A percentile compares a stretch with the other conserved stretches of the same genome.
Evolutionary conservation across 345 rosid species (phyloP).

Genomic region (Chamaenerion angustifolium): DNA sequence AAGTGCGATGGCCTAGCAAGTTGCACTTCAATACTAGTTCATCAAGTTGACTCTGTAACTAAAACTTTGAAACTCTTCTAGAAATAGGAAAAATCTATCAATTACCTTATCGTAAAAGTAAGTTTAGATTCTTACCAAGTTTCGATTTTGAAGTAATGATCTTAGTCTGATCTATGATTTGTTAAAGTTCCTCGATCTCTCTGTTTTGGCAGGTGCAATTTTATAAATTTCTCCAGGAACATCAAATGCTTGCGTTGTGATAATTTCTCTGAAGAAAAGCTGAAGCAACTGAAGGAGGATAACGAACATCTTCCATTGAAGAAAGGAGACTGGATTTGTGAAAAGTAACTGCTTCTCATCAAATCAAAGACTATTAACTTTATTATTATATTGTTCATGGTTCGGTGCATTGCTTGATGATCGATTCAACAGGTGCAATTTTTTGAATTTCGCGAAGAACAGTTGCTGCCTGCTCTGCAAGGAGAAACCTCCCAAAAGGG

Average conservation of each 20-base stretch:
- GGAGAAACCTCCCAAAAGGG: slow-evolving; percentile 64
- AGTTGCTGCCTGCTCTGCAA: slow-evolving; percentile 65
- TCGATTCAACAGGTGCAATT: slow-evolving; percentile 49
- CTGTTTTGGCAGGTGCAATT: slow-evolving; percentile 48
- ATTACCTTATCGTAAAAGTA: no score
- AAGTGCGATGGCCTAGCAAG: no score
- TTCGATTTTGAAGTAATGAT: no score
- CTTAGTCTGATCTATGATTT: no score
- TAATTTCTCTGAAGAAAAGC: slow-evolving; percentile 41
- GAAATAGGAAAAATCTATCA: no score
- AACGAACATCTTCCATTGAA: slow-evolving; percentile 69
- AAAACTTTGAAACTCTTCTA: no score
- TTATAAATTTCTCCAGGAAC: slow-evolving; percentile 73
- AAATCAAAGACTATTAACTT: not conserved
- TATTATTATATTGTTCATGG: slow-evolving; percentile 4
- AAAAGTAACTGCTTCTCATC: slow-evolving; percentile 27
- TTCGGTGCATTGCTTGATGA: slow-evolving; percentile 2
- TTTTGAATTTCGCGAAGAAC: slow-evolving; percentile 72
- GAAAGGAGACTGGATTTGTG: slow-evolving; percentile 92
- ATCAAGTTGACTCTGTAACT: no score
- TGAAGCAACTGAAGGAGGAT: slow-evolving; percentile 43
- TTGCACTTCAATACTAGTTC: no score
- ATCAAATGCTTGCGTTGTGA: slow-evolving; percentile 61
- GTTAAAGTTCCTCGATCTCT: not conserved
- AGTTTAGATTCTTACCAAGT: no score